Evolutionary conservation across 2,329 filamentous ascomycete genomes (phyloP).

Genomic region (Paecilomyces sp.): DNA sequence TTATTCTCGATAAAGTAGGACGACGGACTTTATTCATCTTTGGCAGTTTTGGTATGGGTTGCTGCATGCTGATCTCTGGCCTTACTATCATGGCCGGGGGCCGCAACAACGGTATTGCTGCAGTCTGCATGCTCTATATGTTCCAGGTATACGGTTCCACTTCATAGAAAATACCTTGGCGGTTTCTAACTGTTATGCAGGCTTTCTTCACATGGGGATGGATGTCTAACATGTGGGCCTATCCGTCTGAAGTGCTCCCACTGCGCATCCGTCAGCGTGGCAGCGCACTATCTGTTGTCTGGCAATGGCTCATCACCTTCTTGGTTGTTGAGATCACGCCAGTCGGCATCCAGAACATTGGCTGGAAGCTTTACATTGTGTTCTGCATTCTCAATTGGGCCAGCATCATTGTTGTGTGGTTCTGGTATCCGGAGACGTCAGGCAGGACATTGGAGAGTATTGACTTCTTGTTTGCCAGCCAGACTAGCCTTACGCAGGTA

Average conservation of each 20-base stretch:
- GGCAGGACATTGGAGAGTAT: slow-evolving; percentile 19
- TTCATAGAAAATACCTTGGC: not conserved
- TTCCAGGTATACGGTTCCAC: slow-evolving; percentile 4
- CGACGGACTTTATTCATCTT: not conserved
- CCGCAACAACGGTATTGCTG: slow-evolving; percentile 7
- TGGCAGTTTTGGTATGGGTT: slow-evolving; percentile 2
- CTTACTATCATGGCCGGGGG: slow-evolving; percentile 6
- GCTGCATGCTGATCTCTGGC: slow-evolving; percentile 8
- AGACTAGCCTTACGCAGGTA: slow-evolving; percentile 7
- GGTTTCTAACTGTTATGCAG: not conserved
- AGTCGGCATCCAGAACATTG: slow-evolving; percentile 28
- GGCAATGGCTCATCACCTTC: slow-evolving; percentile 10
- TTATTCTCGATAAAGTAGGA: not conserved
- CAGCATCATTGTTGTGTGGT: slow-evolving; percentile 40
- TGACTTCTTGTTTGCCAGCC: slow-evolving; percentile 13
- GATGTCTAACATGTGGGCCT: slow-evolving; percentile 10
- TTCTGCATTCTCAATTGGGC: slow-evolving; percentile 35
- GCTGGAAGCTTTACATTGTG: slow-evolving; percentile 34
- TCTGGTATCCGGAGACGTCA: slow-evolving; percentile 20
- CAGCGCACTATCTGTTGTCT: slow-evolving; percentile 7
- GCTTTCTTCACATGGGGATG: slow-evolving; percentile 10
- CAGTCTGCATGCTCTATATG: slow-evolving; percentile 8
- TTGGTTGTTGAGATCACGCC: slow-evolving; percentile 33
- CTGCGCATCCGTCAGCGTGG: slow-evolving; percentile 6
- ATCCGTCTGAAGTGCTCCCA: slow-evolving; percentile 9